Evolutionary conservation across 2,329 filamentous ascomycete species (phyloP).

Genomic region (Scorias spongiosa): DNA sequence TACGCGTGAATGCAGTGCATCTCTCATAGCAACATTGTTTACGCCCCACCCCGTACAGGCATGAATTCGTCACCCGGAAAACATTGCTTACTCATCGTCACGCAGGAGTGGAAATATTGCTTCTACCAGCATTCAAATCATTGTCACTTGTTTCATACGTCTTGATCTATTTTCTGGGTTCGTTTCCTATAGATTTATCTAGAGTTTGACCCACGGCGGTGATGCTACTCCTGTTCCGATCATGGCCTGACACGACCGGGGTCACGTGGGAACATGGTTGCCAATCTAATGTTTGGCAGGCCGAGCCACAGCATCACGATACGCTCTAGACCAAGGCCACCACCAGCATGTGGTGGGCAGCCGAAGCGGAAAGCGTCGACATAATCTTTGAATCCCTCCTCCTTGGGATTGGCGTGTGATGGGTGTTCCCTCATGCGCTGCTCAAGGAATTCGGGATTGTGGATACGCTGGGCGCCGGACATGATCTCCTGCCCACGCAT

Average conservation of each 20-base stretch:
- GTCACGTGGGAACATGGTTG: slow-evolving; percentile 49
- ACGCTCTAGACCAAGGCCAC: slow-evolving; percentile 49
- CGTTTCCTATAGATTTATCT: no score
- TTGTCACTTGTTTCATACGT: no score
- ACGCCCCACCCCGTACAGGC: no score
- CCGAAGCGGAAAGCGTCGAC: slow-evolving; percentile 49
- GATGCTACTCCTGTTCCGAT: not conserved
- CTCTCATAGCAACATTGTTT: no score
- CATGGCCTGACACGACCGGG: slow-evolving; percentile 39
- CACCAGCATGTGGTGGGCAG: slow-evolving; percentile 49
- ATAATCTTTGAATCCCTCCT: slow-evolving; percentile 47
- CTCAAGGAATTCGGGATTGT: slow-evolving; percentile 43
- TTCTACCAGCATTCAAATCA: no score
- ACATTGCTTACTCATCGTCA: no score
- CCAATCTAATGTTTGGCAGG: slow-evolving; percentile 46
- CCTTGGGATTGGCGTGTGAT: slow-evolving; percentile 39
- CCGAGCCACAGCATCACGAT: slow-evolving; percentile 54
- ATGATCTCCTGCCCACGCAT: slow-evolving; percentile 57
- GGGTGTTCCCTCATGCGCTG: slow-evolving; percentile 44
- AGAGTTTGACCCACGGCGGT: no score
- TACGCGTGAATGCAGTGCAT: no score
- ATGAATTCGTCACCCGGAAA: no score
- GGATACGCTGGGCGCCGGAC: slow-evolving; percentile 51
- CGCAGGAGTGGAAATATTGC: no score
- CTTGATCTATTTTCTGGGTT: no score